Percentiles rank a stretch among this genome's conserved stretches.
Evolutionary conservation across 2,329 filamentous ascomycete genomes (phyloP).

Genomic region (Colletotrichum sp.): DNA sequence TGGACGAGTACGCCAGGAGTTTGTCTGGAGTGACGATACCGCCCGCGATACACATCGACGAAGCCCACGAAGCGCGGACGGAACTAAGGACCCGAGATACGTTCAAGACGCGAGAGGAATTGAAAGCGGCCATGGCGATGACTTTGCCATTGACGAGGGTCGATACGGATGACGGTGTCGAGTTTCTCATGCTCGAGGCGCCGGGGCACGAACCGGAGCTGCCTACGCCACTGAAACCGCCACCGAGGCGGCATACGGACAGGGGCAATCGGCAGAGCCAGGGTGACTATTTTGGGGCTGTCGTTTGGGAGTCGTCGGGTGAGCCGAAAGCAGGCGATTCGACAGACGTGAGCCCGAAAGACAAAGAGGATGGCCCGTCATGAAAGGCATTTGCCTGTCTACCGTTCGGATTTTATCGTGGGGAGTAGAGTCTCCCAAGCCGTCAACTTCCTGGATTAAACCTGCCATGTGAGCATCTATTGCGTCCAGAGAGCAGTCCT

Average conservation of each 20-base stretch:
- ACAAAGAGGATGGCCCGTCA: background rate
- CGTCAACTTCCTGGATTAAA: background rate
- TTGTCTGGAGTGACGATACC: background rate
- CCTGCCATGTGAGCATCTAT: background rate
- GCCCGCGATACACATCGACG: background rate
- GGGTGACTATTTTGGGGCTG: background rate
- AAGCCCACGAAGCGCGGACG: background rate
- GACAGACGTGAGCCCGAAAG: background rate
- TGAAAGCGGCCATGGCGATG: background rate
- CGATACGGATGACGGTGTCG: constrained; percentile 12
- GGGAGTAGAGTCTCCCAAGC: background rate
- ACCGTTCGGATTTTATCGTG: background rate
- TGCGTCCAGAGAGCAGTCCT: background rate
- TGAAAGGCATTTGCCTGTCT: background rate
- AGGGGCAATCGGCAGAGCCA: background rate
- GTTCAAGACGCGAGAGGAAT: background rate
- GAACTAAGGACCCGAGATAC: background rate
- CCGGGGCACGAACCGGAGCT: background rate
- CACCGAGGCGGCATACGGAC: background rate
- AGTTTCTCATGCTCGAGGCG: background rate
- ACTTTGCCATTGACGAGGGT: background rate
- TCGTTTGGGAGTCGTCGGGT: background rate
- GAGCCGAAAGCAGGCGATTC: background rate
- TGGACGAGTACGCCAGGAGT: background rate
- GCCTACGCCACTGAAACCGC: constrained; percentile 3